Percentiles rank a stretch among this genome's conserved stretches.
Conservation (phyloP, 805 yeast genomes). For the Starmera caribaea region DNA sequence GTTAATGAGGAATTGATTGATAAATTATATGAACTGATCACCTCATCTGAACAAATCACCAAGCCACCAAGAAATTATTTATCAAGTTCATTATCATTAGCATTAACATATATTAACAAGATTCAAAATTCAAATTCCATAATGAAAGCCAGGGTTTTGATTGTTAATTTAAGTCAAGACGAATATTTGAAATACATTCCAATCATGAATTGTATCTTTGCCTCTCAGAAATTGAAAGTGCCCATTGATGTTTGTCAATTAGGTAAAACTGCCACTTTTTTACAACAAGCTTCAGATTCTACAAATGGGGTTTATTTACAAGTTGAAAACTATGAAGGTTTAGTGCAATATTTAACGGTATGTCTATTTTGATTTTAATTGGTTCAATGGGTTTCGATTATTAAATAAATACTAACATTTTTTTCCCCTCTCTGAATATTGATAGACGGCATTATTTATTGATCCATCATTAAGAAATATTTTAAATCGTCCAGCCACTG, state of each 20-base stretch:
- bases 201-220: conserved; percentile 90
- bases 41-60: conserved; percentile 13
- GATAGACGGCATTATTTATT: conserved; percentile 65
- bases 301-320: conserved; percentile 82
- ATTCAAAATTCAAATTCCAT: conserved; percentile 27
- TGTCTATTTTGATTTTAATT: background rate
- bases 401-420: background rate
- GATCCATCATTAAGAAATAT: conserved; percentile 78
- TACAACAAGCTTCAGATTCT: conserved; percentile 94
- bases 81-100: conserved; percentile 75
- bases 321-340: conserved; percentile 59
- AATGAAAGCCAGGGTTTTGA: conserved; percentile 56
- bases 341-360: conserved; percentile 63
- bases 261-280: conserved; percentile 61
- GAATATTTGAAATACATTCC: conserved; percentile 79
- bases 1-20: conserved; percentile 67
- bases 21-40: conserved; percentile 37
- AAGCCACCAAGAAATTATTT: conserved; percentile 38
- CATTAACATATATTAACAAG: conserved; percentile 72
- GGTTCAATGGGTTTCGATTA: background rate
- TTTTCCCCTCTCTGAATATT: background rate
- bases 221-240: conserved; percentile 86
- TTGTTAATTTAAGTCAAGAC: conserved; percentile 61
- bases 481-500: conserved; percentile 71
- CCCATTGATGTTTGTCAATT: conserved; percentile 88